phyloP scores from a whole-genome alignment of 108 stramenopile genomes.

The Asterionellopsis glacialis region DNA sequence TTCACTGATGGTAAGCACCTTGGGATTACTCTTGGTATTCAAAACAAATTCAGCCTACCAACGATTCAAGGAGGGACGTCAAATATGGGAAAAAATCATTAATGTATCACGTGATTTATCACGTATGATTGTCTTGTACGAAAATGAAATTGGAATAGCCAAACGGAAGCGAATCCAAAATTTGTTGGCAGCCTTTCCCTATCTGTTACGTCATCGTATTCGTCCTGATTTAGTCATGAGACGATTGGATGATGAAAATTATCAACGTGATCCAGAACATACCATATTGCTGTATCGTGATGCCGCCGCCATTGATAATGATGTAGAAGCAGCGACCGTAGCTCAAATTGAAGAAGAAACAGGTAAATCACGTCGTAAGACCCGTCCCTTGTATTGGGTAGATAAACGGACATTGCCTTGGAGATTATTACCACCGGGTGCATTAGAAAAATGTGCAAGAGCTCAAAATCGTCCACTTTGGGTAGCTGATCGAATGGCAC shows the following conservation, averaged over 20 bases:
- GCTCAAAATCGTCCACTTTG: slow-evolving; percentile 87
- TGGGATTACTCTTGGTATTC: slow-evolving; percentile 75
- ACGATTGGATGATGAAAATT: slow-evolving; percentile 2
- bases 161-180: slow-evolving; percentile 31
- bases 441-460: slow-evolving; percentile 68
- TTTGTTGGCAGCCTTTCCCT: slow-evolving; percentile 48
- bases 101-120: slow-evolving; percentile 47
- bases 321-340: slow-evolving; percentile 44
- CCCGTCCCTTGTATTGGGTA: slow-evolving; percentile 75
- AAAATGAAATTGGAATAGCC: slow-evolving; percentile 34
- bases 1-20: slow-evolving; percentile 54
- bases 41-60: slow-evolving; percentile 75
- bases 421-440: slow-evolving; percentile 60
- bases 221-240: slow-evolving; percentile 52
- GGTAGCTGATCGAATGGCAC: slow-evolving; percentile 82
- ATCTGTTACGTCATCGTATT: slow-evolving; percentile 47
- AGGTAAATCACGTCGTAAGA: slow-evolving; percentile 51
- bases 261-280: slow-evolving; percentile 70
- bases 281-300: slow-evolving; percentile 79
- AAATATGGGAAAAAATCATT: slow-evolving; percentile 59
- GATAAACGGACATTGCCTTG: slow-evolving; percentile 81
- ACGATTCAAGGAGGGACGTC: slow-evolving; percentile 65
- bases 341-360: slow-evolving; percentile 70
- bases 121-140: slow-evolving; percentile 52
- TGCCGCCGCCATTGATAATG: slow-evolving; percentile 27